Percentiles rank a stretch among this genome's conserved stretches.
Conservation (phyloP, 148 eudicot genomes). For the Pouteria glomerata region DNA sequence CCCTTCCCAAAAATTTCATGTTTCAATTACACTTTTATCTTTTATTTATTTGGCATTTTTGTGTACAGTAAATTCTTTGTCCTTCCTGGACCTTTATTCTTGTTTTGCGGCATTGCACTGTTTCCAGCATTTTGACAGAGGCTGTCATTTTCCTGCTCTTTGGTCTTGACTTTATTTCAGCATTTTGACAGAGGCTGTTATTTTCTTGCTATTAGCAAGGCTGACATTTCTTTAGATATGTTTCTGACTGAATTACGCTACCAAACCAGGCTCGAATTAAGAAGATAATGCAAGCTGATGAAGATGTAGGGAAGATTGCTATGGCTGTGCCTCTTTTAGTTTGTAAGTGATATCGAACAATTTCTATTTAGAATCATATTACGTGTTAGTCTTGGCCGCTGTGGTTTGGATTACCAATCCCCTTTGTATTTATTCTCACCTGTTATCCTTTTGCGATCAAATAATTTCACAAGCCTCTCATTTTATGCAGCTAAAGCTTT, state of each 20-base stretch:
- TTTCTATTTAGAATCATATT: not conserved
- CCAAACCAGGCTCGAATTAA: constrained; percentile 86
- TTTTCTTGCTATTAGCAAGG: too few relatives aligned
- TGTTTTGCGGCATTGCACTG: too few relatives aligned
- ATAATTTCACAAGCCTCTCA: not conserved
- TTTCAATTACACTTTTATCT: too few relatives aligned
- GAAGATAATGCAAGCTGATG: constrained; percentile 99
- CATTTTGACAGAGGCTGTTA: too few relatives aligned
- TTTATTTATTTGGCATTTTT: too few relatives aligned
- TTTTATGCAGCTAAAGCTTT: constrained; percentile 82
- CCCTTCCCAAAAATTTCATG: too few relatives aligned
- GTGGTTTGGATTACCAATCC: not conserved
- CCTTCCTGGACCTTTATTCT: too few relatives aligned
- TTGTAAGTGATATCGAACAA: constrained; percentile 42
- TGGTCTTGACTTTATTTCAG: too few relatives aligned
- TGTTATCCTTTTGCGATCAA: not conserved
- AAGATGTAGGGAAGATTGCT: constrained; percentile 97
- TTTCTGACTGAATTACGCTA: not conserved
- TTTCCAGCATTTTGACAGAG: too few relatives aligned
- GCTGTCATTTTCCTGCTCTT: too few relatives aligned
- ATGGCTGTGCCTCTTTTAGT: constrained; percentile 98
- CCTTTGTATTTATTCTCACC: not conserved
- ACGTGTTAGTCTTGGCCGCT: too few relatives aligned
- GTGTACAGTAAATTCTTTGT: too few relatives aligned
- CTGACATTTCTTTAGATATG: not conserved